phyloP scores from a whole-genome alignment of 2,329 filamentous ascomycete species.

The Diaporthe caulivora region DNA sequence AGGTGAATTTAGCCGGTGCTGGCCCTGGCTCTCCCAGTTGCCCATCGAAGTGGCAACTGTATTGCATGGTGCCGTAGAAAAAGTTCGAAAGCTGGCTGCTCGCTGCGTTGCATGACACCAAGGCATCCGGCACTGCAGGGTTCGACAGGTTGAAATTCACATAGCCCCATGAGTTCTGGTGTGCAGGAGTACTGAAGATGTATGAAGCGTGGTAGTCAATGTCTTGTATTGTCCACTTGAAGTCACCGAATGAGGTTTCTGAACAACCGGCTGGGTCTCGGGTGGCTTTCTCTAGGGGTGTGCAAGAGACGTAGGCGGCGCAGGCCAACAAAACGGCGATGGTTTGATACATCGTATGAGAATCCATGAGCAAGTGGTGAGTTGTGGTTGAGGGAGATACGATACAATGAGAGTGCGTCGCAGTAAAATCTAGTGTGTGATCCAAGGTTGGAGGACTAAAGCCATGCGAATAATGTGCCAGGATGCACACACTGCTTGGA shows the following conservation, averaged over 20 bases:
- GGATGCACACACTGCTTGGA: background rate
- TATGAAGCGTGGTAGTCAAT: constrained; percentile 64
- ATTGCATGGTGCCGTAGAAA: constrained; percentile 61
- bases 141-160: constrained; percentile 64
- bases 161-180: constrained; percentile 62
- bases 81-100: constrained; percentile 60
- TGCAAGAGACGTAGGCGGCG: constrained; percentile 25
- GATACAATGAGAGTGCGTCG: background rate
- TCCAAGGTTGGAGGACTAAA: background rate
- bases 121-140: constrained; percentile 53
- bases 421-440: background rate
- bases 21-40: constrained; percentile 41
- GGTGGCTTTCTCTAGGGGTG: constrained; percentile 41
- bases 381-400: background rate
- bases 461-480: background rate
- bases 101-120: constrained; percentile 53
- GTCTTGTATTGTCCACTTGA: constrained; percentile 56
- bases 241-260: constrained; percentile 48
- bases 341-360: constrained; percentile 13
- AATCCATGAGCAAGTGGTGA: too few relatives aligned
- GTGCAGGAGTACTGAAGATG: constrained; percentile 63
- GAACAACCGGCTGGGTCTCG: constrained; percentile 49
- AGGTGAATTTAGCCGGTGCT: constrained; percentile 57
- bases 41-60: constrained; percentile 55
- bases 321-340: background rate